Evolutionary conservation across 495 filamentous ascomycete species (phyloP).

Genomic region (Podospora sp.): DNA sequence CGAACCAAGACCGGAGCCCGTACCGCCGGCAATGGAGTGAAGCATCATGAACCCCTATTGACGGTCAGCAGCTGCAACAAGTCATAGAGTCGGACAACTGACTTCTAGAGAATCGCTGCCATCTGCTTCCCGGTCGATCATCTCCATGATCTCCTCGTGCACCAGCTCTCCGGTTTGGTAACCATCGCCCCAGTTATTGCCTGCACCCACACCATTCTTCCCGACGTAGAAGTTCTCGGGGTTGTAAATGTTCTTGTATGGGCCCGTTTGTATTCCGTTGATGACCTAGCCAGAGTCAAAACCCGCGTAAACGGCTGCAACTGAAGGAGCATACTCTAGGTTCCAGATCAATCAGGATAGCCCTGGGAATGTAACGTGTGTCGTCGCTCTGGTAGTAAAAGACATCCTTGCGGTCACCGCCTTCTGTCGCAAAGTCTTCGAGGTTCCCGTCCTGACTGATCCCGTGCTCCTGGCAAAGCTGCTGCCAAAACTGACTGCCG

Average conservation of each 20-base stretch:
- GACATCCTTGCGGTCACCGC: constrained; percentile 96
- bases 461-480: constrained; percentile 95
- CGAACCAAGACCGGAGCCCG: constrained; percentile 89
- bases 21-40: constrained; percentile 96
- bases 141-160: constrained; percentile 97
- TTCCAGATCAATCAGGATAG: constrained; percentile 93
- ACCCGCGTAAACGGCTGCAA: neutral
- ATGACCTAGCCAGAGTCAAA: constrained; percentile 64
- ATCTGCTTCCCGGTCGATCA: constrained; percentile 98
- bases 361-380: constrained; percentile 95
- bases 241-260: constrained; percentile 98
- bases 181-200: constrained; percentile 97
- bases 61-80: neutral
- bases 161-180: constrained; percentile 90
- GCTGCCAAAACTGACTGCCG: constrained; percentile 95
- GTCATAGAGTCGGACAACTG: constrained; percentile 9
- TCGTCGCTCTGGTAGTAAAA: constrained; percentile 99
- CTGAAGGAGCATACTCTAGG: constrained; percentile 64
- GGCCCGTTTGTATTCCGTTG: constrained; percentile 84
- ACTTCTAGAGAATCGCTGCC: constrained; percentile 96
- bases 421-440: constrained; percentile 93
- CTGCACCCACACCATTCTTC: constrained; percentile 87
- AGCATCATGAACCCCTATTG: constrained; percentile 93
- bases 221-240: constrained; percentile 97
- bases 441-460: constrained; percentile 97